phyloP scores from a whole-genome alignment of 2,329 filamentous ascomycete species.

The Xylaria digitata region DNA sequence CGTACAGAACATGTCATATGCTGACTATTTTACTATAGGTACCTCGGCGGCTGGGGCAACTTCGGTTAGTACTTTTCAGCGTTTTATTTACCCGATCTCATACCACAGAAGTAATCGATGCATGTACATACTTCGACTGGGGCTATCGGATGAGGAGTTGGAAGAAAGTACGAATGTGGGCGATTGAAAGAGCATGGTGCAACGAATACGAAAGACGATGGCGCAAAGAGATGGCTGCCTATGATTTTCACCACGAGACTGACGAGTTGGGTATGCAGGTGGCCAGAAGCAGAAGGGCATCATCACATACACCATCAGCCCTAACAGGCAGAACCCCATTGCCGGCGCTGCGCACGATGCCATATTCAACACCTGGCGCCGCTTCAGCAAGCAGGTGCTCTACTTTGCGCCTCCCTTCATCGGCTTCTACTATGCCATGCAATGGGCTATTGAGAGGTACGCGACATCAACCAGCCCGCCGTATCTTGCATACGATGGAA shows the following conservation, averaged over 20 bases:
- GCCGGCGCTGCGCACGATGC: slow-evolving; percentile 82
- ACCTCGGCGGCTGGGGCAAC: slow-evolving; percentile 78
- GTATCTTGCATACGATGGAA: not conserved
- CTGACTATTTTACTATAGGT: slow-evolving; percentile 62
- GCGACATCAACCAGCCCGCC: slow-evolving; percentile 6
- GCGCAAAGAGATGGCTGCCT: not conserved
- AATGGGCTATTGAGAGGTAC: slow-evolving; percentile 92
- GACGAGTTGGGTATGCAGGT: slow-evolving; percentile 54
- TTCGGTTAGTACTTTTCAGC: slow-evolving; percentile 69
- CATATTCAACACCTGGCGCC: slow-evolving; percentile 95
- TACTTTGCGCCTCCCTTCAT: slow-evolving; percentile 87
- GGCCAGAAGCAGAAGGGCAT: slow-evolving; percentile 72
- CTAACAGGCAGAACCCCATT: slow-evolving; percentile 90
- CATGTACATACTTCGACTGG: not conserved
- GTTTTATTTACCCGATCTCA: not conserved
- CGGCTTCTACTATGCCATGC: slow-evolving; percentile 82
- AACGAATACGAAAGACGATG: not conserved
- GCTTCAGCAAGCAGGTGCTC: slow-evolving; percentile 85
- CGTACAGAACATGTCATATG: not conserved
- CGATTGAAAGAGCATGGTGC: not conserved
- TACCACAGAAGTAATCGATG: slow-evolving; percentile 16
- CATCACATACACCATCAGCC: slow-evolving; percentile 78
- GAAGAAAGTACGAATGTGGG: not conserved
- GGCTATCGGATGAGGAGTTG: not conserved
- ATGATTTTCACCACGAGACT: slow-evolving; percentile 40